Base-by-base conservation (phyloP, 129 eudicot genomes). In the Flaveria robusta region DNA sequence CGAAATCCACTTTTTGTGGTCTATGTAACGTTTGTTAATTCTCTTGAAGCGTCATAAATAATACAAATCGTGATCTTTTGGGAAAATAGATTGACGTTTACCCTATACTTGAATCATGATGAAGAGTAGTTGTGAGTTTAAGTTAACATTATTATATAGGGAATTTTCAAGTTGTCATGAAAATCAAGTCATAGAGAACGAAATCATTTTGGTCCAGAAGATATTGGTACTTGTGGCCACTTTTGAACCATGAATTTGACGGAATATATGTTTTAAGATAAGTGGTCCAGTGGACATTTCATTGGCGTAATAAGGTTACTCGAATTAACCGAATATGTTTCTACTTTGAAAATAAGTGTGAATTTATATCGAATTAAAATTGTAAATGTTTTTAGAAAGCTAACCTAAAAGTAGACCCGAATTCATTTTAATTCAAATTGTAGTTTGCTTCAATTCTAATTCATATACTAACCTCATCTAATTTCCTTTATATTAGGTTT, bases 101-200 rank as follows among this genome's bases (percentile, higher is more conserved):
- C 70, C 58, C 59, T 62, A 75, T 27, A 26, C 31, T 64, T 75
- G 64, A 31, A 19, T 47, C 47, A 27, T 74, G 52, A 49, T 45
- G 19, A 9, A 24, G 42, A 76, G 80, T 76, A 31, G 73, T 51
- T 76, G 80, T 67, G 80, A 65, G 50, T 65, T 76, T 76, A 76
- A 65, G 66, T 39, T 50, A 9, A 66, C 73, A 76, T 76, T 65
- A 76, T 19, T 50, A 66, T 59, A 66, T 76, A 50, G 73, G 80
- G 81, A 68, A 68, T 68, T 77, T 54, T 65, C 15, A 23, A 77
- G 75, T 43, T 77, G 75, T 77, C 68, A 41, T 54, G 81, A 77
- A 56, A 77, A 68, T 55, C 11, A 77, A 77, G 74, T 77, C 58
- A 66, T 49, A 16, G 5, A 67, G 34, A 42, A 56, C 29, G 58